phyloP scores from a whole-genome alignment of 371 early-diverging fungal genomes.

The Lichtheimia ramosa region DNA sequence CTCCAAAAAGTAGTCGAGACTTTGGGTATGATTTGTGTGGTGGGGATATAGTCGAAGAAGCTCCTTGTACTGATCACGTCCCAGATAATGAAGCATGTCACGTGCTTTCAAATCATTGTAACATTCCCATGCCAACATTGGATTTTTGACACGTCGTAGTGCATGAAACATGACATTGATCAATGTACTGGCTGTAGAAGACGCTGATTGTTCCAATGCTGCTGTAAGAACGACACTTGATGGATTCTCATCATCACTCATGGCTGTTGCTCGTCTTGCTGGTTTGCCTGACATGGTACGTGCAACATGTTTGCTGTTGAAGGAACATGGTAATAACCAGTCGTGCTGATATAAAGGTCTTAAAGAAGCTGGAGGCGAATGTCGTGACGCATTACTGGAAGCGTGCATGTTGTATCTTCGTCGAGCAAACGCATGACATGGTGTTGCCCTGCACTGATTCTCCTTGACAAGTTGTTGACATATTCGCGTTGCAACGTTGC shows the following conservation, averaged over 20 bases:
- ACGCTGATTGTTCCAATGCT: conserved; percentile 43
- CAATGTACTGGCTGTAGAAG: conserved; percentile 33
- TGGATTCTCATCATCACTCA: not conserved
- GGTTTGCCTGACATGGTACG: not conserved
- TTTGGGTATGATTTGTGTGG: conserved; percentile 5
- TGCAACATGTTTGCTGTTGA: not conserved
- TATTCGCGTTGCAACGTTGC: not conserved
- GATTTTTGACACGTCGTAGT: conserved; percentile 22
- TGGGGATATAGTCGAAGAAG: conserved; percentile 30
- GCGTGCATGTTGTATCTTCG: no score
- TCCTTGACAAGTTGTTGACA: not conserved
- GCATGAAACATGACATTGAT: conserved; percentile 25
- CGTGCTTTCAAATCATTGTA: conserved; percentile 36
- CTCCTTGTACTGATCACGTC: conserved; percentile 31
- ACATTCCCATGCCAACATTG: conserved; percentile 45
- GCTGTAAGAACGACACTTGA: conserved; percentile 14
- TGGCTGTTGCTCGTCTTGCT: not conserved
- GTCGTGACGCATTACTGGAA: no score
- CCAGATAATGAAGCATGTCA: conserved; percentile 28
- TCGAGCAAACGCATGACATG: no score
- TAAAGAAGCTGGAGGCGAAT: not conserved
- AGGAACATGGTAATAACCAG: not conserved
- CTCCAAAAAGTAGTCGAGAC: conserved; percentile 30
- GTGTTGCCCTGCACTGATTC: no score
- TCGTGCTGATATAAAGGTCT: not conserved